Base-by-base conservation (phyloP, 2,329 filamentous ascomycete species). In the Monosporascus sp. region DNA sequence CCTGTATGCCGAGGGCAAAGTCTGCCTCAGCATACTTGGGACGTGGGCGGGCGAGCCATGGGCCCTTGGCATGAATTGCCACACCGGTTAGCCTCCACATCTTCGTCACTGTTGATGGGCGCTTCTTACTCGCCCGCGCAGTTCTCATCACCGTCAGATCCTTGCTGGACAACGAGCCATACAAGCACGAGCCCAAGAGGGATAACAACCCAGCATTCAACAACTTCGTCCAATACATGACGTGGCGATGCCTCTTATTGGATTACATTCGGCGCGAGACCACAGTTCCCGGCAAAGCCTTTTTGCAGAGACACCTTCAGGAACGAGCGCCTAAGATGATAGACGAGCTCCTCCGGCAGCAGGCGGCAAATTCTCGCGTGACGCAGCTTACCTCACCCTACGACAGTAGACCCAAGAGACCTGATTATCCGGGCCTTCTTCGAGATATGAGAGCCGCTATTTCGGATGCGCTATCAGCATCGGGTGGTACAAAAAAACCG, bases 41-140 rank as follows among this genome's bases (percentile, higher is more conserved):
- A 56, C 55, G 5, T 57, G 58, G 56, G 27, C 37, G 2, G 59
- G 53, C 14, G 53, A 58, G 31, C 55, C 55, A 16, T 61, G 59
- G 56, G 26, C 37, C 8, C 37, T 37, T n/a, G 49, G 47, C 16
- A 52, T 57, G 38, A 58, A 44, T 8, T 57, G 57, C 37, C 37
- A 56, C n/a, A 41, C 53, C 1, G 49, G 58, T 57, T 40, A 48
- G 52, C 43, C 44, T 9, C n/a, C 6, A n/a, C 4, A 27, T 7
- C 37, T 8, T 37, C 48, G 24, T 38, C 27, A 11, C 24, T n/a
- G 8, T 27, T 46, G 20, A 22, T 27, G 11, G 43, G 22, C 11
- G 1, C 9, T 14, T n/a, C 37, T 20, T 11, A 22, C 35, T 49
- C 17, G 41, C 26, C 7, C 20, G 35, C 4, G 40, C 48, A 58